Base-by-base conservation (phyloP, 306 rosid genomes). In the Nissolia schottii region DNA sequence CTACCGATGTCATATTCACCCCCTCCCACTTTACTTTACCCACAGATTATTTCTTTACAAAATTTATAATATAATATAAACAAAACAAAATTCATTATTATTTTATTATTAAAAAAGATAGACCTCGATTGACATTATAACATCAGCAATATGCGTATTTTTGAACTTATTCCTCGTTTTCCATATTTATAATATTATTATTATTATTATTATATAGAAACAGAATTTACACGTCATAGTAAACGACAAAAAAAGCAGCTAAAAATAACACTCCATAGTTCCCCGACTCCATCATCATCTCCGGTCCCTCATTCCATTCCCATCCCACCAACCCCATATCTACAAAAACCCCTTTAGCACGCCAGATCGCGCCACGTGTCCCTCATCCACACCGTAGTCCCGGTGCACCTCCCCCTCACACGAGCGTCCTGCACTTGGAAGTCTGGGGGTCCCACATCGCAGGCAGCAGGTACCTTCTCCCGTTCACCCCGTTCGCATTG, bases 371-470 rank as follows among this genome's bases (percentile, higher is more conserved):
- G 77, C 81, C 85, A 71, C 78, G 77, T 75, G 51, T 29, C 4
- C 2, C 0, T 1, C 23, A 40, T 38, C 51, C 14, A 6, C 25
- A 10, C 19, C 45, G 14, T 11, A 13, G 3, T 0, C 3, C 0
- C 10, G n/a, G 15, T 1, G 18, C n/a, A 3, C 55, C 50, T 8
- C 19, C 9, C 50, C 22, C 38, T 90, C 79, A 94, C 45, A 87
- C 85, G 6, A 91, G 84, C 0, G 98, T 71, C 79, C 84, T 94
- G 62, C 98, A 94, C 3, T 80, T 75, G 15, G 86, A 83, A 0
- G 80, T 70, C 65, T 82, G 85, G 0, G 98, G 98, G 88, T 94
- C 98, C 97, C 97, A 94, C 98, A 94, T 94, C 15, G 96, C 98
- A 0, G 98, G 98, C 34, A 94, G 19, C 0, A 94, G 78, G 7